These are phyloP conservation scores for Gaertneriomyces sp. DNA, from an alignment of 192 early-diverging fungal genomes.

Conservation along the genomic window DNA sequence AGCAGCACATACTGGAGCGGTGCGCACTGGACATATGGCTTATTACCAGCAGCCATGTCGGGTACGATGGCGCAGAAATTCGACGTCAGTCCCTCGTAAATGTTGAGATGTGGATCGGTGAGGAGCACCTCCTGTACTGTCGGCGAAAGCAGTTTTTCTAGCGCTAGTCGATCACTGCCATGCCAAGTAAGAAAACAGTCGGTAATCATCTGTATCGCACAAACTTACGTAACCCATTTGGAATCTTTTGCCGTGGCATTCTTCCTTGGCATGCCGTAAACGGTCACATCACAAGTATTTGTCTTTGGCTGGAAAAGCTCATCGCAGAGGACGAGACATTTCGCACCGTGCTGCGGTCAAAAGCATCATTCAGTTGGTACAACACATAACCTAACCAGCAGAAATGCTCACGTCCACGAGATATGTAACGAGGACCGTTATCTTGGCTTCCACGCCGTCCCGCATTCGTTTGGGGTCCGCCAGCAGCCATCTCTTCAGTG, in stretches of 20 bases:
- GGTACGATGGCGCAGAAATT: constrained; percentile 59
- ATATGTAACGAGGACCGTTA: constrained; percentile 59
- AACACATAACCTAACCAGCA: no score
- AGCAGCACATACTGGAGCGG: constrained; percentile 54
- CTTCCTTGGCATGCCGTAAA: constrained; percentile 52
- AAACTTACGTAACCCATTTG: constrained; percentile 59
- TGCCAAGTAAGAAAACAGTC: background rate
- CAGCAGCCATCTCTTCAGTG: constrained; percentile 11
- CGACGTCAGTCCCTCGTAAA: constrained; percentile 69
- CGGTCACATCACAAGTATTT: constrained; percentile 38
- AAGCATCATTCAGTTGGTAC: no score
- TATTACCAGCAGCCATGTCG: constrained; percentile 26
- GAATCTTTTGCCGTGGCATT: constrained; percentile 65
- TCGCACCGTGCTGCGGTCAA: background rate
- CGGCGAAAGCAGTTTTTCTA: constrained; percentile 40
- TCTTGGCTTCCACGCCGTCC: constrained; percentile 31
- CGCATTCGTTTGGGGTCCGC: background rate
- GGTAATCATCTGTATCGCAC: no score
- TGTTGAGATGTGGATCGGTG: constrained; percentile 46
- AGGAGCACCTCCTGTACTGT: constrained; percentile 62
- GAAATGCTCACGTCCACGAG: constrained; percentile 36
- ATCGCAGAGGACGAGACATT: constrained; percentile 8
- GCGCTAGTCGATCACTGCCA: constrained; percentile 45
- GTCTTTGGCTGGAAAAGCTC: constrained; percentile 12
- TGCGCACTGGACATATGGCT: constrained; percentile 45